These are phyloP conservation scores for Diplogelasinospora grovesii DNA, from an alignment of 495 filamentous ascomycete species.

Conservation along the genomic window DNA sequence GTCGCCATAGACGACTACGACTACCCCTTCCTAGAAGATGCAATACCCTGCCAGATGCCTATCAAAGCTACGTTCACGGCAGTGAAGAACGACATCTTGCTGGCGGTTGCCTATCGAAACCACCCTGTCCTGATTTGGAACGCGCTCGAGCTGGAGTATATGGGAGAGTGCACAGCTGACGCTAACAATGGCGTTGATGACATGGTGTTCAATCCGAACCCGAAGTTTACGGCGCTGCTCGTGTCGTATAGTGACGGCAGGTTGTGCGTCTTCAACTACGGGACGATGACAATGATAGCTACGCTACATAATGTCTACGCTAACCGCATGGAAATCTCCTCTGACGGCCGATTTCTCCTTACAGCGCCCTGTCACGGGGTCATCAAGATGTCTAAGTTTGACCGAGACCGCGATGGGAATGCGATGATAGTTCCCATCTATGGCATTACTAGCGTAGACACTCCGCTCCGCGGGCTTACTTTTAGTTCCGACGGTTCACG, in stretches of 20 bases:
- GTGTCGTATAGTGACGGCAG: constrained; percentile 13
- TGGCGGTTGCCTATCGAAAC: constrained; percentile 21
- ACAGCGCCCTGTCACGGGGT: constrained; percentile 16
- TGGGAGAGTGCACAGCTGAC: constrained; percentile 4
- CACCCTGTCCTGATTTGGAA: constrained; percentile 18
- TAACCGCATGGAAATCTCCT: constrained; percentile 20
- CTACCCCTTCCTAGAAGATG: not conserved
- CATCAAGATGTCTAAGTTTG: constrained; percentile 26
- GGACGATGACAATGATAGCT: constrained; percentile 6
- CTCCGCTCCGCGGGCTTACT: constrained; percentile 14
- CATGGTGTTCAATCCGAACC: constrained; percentile 23
- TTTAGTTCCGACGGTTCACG: constrained; percentile 25
- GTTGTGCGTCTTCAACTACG: constrained; percentile 20
- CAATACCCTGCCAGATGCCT: constrained; percentile 7
- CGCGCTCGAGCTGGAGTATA: constrained; percentile 8
- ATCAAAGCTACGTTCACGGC: constrained; percentile 11
- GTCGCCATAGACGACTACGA: constrained; percentile 1
- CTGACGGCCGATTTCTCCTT: constrained; percentile 19
- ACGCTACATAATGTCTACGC: constrained; percentile 5
- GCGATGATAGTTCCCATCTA: constrained; percentile 18
- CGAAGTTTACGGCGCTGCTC: constrained; percentile 13
- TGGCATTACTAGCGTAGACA: constrained; percentile 13
- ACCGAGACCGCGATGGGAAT: not conserved
- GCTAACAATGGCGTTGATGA: constrained; percentile 12
- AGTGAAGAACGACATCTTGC: constrained; percentile 5